Evolutionary conservation across 73 alveolate genomes (phyloP).

Genomic region (Paramecium sexaurelia): DNA sequence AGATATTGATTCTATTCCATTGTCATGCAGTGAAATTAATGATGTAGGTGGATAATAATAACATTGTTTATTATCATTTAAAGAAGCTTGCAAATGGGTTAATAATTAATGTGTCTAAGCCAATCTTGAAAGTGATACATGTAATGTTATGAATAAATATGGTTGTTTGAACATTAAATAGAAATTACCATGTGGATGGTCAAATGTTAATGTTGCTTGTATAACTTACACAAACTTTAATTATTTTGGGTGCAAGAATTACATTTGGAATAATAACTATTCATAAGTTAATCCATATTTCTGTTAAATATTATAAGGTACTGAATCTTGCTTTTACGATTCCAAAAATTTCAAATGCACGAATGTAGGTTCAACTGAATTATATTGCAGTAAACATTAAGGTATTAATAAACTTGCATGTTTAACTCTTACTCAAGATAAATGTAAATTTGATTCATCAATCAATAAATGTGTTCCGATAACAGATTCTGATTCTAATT

Average conservation of each 20-base stretch:
- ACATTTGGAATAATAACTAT: neutral
- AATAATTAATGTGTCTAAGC: neutral
- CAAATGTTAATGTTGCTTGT: neutral
- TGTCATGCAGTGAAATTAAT: neutral
- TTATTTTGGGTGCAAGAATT: neutral
- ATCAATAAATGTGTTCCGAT: neutral
- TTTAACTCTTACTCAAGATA: neutral
- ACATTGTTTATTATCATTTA: neutral
- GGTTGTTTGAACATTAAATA: neutral
- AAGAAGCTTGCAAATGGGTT: neutral
- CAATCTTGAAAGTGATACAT: neutral
- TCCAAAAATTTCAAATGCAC: neutral
- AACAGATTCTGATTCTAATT: neutral
- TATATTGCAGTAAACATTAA: neutral
- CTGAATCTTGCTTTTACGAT: neutral
- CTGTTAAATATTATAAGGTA: neutral
- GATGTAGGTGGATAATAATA: neutral
- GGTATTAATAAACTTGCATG: neutral
- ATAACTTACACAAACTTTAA: neutral
- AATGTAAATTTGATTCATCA: neutral
- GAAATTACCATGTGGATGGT: neutral
- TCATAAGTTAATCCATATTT: neutral
- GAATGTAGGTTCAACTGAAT: neutral
- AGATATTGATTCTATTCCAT: neutral
- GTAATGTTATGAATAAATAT: neutral